phyloP scores from a whole-genome alignment of 139 green algal species.

The Micromonas commoda region DNA sequence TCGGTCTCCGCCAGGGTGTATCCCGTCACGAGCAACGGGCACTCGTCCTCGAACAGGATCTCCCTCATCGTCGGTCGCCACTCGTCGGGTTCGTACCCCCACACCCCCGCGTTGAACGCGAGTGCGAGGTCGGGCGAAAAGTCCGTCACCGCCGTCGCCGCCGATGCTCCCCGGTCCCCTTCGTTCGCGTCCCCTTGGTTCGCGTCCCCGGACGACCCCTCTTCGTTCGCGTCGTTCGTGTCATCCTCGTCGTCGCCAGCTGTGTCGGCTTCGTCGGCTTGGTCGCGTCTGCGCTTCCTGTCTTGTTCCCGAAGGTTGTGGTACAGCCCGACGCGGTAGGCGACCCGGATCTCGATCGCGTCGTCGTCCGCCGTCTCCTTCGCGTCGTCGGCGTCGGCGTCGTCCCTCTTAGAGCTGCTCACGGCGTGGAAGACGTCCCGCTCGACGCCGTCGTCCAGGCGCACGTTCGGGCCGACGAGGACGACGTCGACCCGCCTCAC shows the following conservation, averaged over 20 bases:
- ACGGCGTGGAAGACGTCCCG: not conserved
- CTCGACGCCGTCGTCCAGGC: not conserved
- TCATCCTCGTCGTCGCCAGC: not conserved
- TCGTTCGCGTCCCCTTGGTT: too few relatives aligned
- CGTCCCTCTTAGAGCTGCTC: too few relatives aligned
- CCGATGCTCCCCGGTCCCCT: too few relatives aligned
- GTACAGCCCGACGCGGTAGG: not conserved
- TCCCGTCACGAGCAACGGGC: constrained; percentile 4
- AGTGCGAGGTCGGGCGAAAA: not conserved
- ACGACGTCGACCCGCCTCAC: not conserved
- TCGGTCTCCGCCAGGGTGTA: constrained; percentile 8
- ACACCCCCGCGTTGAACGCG: constrained; percentile 20
- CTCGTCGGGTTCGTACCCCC: constrained; percentile 9
- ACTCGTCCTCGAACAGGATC: not conserved
- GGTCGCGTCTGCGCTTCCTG: not conserved
- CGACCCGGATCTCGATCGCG: not conserved
- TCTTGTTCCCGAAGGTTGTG: not conserved
- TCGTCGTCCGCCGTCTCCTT: not conserved
- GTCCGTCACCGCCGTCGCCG: not conserved
- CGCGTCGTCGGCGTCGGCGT: not conserved
- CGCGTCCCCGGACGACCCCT: not conserved
- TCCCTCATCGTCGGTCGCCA: not conserved
- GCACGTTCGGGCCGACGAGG: not conserved
- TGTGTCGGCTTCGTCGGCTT: not conserved
- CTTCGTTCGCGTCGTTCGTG: not conserved